A percentile compares a stretch with the other conserved stretches of the same genome.
These are phyloP conservation scores for Penicillium crustosum DNA, from an alignment of 2,329 filamentous ascomycete genomes.

Conservation along the genomic window DNA sequence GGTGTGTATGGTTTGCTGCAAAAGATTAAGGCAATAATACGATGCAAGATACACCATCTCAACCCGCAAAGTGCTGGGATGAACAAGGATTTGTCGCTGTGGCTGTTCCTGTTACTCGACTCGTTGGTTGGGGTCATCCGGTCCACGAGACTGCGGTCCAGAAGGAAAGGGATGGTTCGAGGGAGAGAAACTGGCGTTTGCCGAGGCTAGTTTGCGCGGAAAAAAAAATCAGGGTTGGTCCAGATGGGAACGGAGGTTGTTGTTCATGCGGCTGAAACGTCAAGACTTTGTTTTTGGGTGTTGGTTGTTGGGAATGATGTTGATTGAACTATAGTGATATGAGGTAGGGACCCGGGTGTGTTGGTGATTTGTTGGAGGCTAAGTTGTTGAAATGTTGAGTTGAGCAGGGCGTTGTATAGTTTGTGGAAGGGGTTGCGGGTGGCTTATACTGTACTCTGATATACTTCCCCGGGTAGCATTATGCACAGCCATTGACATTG, in stretches of 20 bases:
- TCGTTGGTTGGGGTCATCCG: conserved; percentile 7
- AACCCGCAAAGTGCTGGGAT: background rate
- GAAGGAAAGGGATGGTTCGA: background rate
- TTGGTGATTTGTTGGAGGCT: background rate
- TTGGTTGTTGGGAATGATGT: background rate
- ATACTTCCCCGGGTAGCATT: conserved; percentile 4
- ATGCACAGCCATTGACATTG: background rate
- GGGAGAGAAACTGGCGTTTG: conserved; percentile 1
- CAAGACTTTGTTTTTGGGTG: background rate
- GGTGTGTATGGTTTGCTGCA: background rate
- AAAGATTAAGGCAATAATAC: background rate
- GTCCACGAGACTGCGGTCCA: conserved; percentile 13
- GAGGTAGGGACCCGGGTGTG: background rate
- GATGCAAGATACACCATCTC: background rate
- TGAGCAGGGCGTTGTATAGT: background rate
- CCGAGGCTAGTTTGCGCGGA: conserved; percentile 4
- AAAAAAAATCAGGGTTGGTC: conserved; percentile 2
- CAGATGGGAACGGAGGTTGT: conserved; percentile 6
- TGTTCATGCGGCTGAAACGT: conserved; percentile 5
- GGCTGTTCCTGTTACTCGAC: conserved; percentile 1
- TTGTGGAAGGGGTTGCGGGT: background rate
- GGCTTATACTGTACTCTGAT: background rate
- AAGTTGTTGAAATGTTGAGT: background rate
- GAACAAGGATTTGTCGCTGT: background rate
- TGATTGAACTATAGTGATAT: background rate